Base-by-base conservation (phyloP, 345 rosid genomes). In the Melastoma malabathricum region DNA sequence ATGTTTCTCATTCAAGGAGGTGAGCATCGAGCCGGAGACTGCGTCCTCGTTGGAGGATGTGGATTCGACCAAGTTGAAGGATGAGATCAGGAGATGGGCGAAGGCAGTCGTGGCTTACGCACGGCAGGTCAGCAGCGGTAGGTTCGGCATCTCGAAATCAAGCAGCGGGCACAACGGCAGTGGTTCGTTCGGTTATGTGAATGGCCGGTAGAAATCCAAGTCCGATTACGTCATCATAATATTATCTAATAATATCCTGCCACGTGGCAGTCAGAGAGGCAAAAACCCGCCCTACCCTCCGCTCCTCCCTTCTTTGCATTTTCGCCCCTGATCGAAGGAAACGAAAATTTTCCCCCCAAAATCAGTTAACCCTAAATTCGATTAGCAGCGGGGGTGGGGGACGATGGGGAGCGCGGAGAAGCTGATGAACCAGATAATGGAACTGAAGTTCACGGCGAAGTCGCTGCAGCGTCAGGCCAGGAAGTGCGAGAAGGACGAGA, bases 401-500 rank as follows among this genome's bases (percentile, higher is more conserved):
- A 3, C 4, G 50, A 84, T 87, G 98, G 93, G 96, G 29, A 92
- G 82, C 80, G 72, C 95, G 38, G 96, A 87, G 70, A 92, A 87
- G 76, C 61, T 92, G 47, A 44, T 92, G 89, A 87, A 87, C 58
- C 98, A 82, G 79, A 92, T 92, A 66, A 87, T 92, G 84, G 96
- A 92, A 45, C 74, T 92, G 66, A 92, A 87, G 34, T 84, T 92
- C 76, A 87, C 95, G 29, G 69, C 96, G 3, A 92, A 92, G 62
- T 80, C 93, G 59, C 81, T 92, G 64, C 98, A 92, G 58, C 71
- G 95, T 50, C 96, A 92, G 60, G 64, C 93, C 17, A 64, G 84
- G 61, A 92, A 92, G 74, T 92, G 98, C 80, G 98, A 92, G 84
- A 92, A 92, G 78, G 96, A 87, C 12, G 98, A 87, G 89, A 92